These are phyloP conservation scores for Starmerella bombi DNA, from an alignment of 805 yeast genomes.

Conservation along the genomic window DNA sequence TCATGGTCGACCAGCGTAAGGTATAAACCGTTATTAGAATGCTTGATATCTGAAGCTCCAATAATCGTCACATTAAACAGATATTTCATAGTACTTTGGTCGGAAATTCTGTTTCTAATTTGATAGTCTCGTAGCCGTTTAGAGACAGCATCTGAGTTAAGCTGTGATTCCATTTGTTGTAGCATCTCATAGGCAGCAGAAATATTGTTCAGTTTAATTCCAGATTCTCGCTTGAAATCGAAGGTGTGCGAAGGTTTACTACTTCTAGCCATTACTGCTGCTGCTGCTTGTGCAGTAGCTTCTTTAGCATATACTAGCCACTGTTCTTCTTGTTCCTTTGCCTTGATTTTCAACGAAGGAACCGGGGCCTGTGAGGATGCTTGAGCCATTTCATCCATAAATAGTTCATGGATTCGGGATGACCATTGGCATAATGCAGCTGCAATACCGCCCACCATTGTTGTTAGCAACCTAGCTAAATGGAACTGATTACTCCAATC, in stretches of 20 bases:
- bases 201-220: conserved; percentile 65
- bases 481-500: conserved; percentile 58
- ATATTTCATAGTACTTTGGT: conserved; percentile 2
- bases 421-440: conserved; percentile 46
- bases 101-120: background rate
- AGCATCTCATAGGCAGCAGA: conserved; percentile 25
- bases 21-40: conserved; percentile 34
- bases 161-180: conserved; percentile 26
- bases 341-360: background rate
- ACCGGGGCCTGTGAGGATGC: background rate
- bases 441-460: conserved; percentile 48
- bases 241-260: conserved; percentile 31
- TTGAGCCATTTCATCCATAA: conserved; percentile 11
- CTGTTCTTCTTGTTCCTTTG: conserved; percentile 23
- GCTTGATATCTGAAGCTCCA: conserved; percentile 44
- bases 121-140: conserved; percentile 25
- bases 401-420: conserved; percentile 19
- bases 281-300: conserved; percentile 24
- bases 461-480: conserved; percentile 46
- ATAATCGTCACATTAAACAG: conserved; percentile 52
- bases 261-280: conserved; percentile 14
- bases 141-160: conserved; percentile 43
- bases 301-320: conserved; percentile 29
- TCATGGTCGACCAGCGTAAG: conserved; percentile 49
- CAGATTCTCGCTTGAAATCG: conserved; percentile 46